Percentiles rank a stretch among this genome's conserved stretches.
These are phyloP conservation scores for Cystobasidium pallidum DNA, from an alignment of 1,284 basidiomycete genomes.

Conservation along the genomic window DNA sequence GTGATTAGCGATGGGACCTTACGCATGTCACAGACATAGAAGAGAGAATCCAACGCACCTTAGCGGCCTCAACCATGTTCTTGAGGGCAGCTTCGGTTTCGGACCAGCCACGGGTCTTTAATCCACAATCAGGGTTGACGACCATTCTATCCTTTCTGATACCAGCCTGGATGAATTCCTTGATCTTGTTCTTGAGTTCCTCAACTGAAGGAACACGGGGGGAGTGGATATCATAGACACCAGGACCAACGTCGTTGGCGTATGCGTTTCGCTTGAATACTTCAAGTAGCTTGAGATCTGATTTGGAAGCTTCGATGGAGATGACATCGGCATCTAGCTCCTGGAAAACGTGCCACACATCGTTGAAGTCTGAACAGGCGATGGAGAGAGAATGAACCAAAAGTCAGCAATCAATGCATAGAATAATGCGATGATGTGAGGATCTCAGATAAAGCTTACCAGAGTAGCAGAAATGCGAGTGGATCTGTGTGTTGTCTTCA, in stretches of 20 bases:
- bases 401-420: background rate
- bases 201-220: conserved; percentile 89
- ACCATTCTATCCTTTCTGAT: conserved; percentile 48
- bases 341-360: conserved; percentile 97
- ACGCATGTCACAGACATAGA: background rate
- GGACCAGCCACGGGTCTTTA: conserved; percentile 59
- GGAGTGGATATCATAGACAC: conserved; percentile 41
- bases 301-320: conserved; percentile 98
- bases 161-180: conserved; percentile 64
- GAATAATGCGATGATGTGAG: no score
- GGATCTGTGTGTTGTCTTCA: conserved; percentile 86
- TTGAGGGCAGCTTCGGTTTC: conserved; percentile 85
- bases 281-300: conserved; percentile 93
- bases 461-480: conserved; percentile 98
- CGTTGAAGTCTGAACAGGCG: conserved; percentile 69
- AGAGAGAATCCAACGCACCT: conserved; percentile 38
- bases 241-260: conserved; percentile 97
- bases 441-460: conserved; percentile 61
- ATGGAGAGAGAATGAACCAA: background rate
- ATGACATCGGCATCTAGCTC: conserved; percentile 98
- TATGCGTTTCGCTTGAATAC: conserved; percentile 96
- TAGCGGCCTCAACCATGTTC: conserved; percentile 72
- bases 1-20: background rate
- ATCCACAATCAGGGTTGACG: conserved; percentile 63
- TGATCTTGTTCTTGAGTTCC: conserved; percentile 93